Base-by-base conservation (phyloP, 495 filamentous ascomycete species). In the Trypethelium eluteriae region DNA sequence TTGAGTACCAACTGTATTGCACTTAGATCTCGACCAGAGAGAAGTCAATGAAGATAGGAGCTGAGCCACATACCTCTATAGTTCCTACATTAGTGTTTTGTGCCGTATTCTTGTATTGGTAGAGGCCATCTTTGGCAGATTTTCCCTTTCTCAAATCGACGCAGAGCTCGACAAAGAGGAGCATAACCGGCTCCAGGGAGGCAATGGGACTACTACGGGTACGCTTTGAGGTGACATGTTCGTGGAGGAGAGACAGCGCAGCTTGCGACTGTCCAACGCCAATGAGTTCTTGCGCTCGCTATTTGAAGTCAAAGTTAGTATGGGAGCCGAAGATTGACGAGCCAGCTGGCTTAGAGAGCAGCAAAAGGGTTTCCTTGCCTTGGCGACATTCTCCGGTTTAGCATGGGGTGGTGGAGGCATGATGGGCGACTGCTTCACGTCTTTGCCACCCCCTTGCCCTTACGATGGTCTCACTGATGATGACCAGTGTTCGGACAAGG, bases 31-130 rank as follows among this genome's bases (percentile, higher is more conserved):
- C 18, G 36, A 32, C 53, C 7, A 59, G 11, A 36, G 25, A 59
- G 7, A 14, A 36, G 7, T 10, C 5, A 18, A 35, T 7, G 14
- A 36, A 34, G 14, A 10, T 9, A 7, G 7, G 25, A 9, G 4
- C 36, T 59, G 10, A 36, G n/a, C 7, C 5, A 25, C 80, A 47
- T 81, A 91, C 89, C 85, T 98, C 94, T 77, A 98, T 98, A 44
- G 95, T 98, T 71, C 87, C 92, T 64, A 98, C 93, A 73, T 96
- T 98, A 70, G 93, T 96, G 80, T 98, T 98, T 79, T 98, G 94
- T 61, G 91, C 90, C 70, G 96, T 96, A 76, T 98, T 98, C 84
- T 98, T 98, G 85, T 98, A 98, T 73, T 96, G 92, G 74, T 98
- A 98, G 38, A 98, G 83, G 62, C 94, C 94, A 83, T 98, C 94